These are phyloP conservation scores for Camelina hispida DNA, from an alignment of 345 rosid species.

Conservation along the genomic window DNA sequence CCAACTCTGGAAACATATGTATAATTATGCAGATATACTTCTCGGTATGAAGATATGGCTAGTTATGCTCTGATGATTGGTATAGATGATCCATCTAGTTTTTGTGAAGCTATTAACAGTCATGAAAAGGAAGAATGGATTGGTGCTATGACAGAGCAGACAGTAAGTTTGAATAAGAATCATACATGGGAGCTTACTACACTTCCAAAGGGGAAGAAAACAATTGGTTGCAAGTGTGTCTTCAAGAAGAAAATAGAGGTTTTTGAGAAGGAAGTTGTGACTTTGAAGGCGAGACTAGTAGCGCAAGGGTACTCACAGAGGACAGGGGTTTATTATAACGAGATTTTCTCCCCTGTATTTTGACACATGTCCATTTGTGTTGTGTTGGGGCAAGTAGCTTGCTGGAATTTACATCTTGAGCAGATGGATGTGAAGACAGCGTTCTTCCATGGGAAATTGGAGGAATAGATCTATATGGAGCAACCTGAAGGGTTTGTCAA, in stretches of 20 bases:
- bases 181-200: neutral
- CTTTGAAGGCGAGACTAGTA: neutral
- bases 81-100: neutral
- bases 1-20: too few species aligned
- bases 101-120: neutral
- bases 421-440: neutral
- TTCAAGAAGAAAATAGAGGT: neutral
- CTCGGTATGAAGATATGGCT: neutral
- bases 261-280: neutral
- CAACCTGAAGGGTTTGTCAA: neutral
- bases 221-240: neutral
- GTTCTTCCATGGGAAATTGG: neutral
- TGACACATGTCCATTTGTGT: neutral
- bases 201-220: neutral
- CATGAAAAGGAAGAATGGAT: neutral
- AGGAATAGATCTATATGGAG: too few species aligned
- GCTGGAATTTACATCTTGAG: neutral
- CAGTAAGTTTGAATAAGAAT: neutral
- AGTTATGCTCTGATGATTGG: neutral
- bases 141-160: neutral
- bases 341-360: constrained; percentile 3
- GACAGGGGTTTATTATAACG: neutral
- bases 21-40: neutral
- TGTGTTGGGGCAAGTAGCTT: neutral
- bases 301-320: neutral